Conservation (phyloP, 2,329 filamentous ascomycete species). For the Calonectria pseudoturangicola region DNA sequence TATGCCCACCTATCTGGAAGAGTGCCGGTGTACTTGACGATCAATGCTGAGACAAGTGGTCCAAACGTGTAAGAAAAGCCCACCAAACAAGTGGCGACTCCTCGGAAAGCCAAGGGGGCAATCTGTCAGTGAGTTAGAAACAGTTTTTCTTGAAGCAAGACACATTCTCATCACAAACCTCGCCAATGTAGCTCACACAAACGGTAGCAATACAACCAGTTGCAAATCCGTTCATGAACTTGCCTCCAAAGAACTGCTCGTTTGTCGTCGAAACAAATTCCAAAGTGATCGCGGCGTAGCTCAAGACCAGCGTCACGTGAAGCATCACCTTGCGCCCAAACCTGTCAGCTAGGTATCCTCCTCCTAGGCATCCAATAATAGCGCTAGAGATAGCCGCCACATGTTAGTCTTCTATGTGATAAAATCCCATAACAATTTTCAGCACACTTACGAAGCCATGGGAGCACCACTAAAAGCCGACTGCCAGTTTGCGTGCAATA, state of each 20-base stretch:
- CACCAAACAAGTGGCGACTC: constrained; percentile 54
- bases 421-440: not conserved
- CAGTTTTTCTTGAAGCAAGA: not conserved
- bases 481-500: constrained; percentile 65
- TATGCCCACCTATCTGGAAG: constrained; percentile 58
- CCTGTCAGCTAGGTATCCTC: constrained; percentile 60
- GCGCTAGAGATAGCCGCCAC: constrained; percentile 23
- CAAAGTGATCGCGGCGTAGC: constrained; percentile 62
- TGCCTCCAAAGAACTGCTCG: constrained; percentile 64
- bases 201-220: constrained; percentile 54
- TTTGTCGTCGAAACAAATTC: constrained; percentile 64
- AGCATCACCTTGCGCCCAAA: constrained; percentile 58
- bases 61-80: constrained; percentile 58
- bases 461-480: constrained; percentile 65
- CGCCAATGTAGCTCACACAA: constrained; percentile 56
- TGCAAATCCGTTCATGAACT: constrained; percentile 65
- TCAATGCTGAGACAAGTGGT: constrained; percentile 56
- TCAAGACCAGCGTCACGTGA: constrained; percentile 59
- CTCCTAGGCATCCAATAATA: constrained; percentile 57
- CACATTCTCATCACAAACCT: constrained; percentile 47
- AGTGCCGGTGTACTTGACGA: constrained; percentile 57
- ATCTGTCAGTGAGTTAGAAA: constrained; percentile 36
- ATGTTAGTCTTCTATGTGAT: not conserved
- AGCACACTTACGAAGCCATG: constrained; percentile 58
- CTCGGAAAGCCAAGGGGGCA: constrained; percentile 54